These are phyloP conservation scores for Pseudogymnoascus sp. DNA, from an alignment of 2,329 filamentous ascomycete species.

Conservation along the genomic window DNA sequence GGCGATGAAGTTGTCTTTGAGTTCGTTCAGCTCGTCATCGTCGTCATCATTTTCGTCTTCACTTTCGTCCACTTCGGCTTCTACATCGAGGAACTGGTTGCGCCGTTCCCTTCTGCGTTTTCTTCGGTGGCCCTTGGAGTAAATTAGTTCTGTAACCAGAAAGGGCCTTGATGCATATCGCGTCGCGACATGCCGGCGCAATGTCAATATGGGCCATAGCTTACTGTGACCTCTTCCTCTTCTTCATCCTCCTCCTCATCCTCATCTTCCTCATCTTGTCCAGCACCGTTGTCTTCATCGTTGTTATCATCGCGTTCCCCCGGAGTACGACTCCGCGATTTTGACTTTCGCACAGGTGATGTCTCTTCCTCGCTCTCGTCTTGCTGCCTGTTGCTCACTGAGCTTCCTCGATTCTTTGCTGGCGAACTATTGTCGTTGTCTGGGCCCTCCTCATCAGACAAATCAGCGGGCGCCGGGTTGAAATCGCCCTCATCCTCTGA, in stretches of 20 bases:
- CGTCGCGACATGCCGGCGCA: constrained; percentile 18
- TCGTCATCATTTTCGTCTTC: constrained; percentile 84
- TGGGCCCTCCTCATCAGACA: constrained; percentile 61
- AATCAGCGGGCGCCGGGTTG: constrained; percentile 68
- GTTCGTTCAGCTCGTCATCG: constrained; percentile 78
- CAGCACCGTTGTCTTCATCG: constrained; percentile 41
- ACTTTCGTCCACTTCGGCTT: constrained; percentile 93
- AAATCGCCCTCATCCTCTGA: constrained; percentile 82
- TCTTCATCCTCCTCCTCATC: constrained; percentile 55
- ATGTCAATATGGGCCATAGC: constrained; percentile 14
- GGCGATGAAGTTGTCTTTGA: constrained; percentile 71
- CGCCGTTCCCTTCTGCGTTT: constrained; percentile 70
- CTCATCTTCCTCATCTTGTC: constrained; percentile 43
- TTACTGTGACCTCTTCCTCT: constrained; percentile 52
- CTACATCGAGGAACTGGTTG: constrained; percentile 90
- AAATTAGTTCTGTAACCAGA: constrained; percentile 7
- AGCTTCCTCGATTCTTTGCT: constrained; percentile 22
- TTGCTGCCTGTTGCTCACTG: constrained; percentile 26
- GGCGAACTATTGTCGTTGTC: constrained; percentile 21
- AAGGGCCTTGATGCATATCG: not conserved
- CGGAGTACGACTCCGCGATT: constrained; percentile 28
- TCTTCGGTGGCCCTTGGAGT: constrained; percentile 54
- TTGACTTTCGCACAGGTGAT: constrained; percentile 36
- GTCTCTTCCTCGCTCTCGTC: constrained; percentile 39
- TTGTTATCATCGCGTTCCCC: constrained; percentile 30